Evolutionary conservation across 495 filamentous ascomycete genomes (phyloP).

Genomic region (Neurospora cerealis): DNA sequence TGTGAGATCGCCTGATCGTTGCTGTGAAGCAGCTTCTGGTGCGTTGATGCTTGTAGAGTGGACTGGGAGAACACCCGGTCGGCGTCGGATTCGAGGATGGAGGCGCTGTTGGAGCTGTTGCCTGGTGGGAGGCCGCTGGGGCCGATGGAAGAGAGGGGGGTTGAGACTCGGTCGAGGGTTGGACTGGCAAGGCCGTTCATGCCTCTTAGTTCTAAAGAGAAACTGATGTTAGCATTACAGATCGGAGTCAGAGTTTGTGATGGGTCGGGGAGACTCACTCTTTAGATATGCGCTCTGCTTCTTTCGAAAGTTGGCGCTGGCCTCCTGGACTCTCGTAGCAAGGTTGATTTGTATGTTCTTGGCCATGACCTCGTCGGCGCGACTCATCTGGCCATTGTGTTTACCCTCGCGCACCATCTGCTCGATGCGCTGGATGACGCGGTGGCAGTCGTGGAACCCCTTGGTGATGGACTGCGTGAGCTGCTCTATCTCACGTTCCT

Average conservation of each 20-base stretch:
- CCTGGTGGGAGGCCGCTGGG: slow-evolving; percentile 13
- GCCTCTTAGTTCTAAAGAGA: slow-evolving; percentile 64
- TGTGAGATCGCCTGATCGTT: slow-evolving; percentile 84
- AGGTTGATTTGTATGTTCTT: slow-evolving; percentile 89
- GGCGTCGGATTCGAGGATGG: slow-evolving; percentile 77
- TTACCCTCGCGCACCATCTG: slow-evolving; percentile 69
- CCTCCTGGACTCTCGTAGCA: slow-evolving; percentile 79
- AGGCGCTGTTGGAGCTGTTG: slow-evolving; percentile 47
- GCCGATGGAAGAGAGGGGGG: slow-evolving; percentile 37
- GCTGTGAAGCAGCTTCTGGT: slow-evolving; percentile 55
- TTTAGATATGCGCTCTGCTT: slow-evolving; percentile 95
- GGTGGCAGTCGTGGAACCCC: slow-evolving; percentile 82
- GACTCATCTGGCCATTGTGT: slow-evolving; percentile 55
- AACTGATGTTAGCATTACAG: not conserved
- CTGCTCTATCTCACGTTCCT: slow-evolving; percentile 82
- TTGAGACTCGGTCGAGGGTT: slow-evolving; percentile 42
- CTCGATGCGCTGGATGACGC: slow-evolving; percentile 76
- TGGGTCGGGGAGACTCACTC: slow-evolving; percentile 44
- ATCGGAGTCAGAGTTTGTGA: not conserved
- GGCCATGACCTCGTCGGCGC: slow-evolving; percentile 87
- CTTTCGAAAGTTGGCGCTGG: slow-evolving; percentile 86
- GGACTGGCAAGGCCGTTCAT: slow-evolving; percentile 43
- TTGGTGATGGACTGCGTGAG: slow-evolving; percentile 84
- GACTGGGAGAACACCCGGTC: slow-evolving; percentile 89
- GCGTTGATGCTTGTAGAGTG: slow-evolving; percentile 61